Base-by-base conservation (phyloP, 805 yeast species). In the Ogataea paradorogensis region DNA sequence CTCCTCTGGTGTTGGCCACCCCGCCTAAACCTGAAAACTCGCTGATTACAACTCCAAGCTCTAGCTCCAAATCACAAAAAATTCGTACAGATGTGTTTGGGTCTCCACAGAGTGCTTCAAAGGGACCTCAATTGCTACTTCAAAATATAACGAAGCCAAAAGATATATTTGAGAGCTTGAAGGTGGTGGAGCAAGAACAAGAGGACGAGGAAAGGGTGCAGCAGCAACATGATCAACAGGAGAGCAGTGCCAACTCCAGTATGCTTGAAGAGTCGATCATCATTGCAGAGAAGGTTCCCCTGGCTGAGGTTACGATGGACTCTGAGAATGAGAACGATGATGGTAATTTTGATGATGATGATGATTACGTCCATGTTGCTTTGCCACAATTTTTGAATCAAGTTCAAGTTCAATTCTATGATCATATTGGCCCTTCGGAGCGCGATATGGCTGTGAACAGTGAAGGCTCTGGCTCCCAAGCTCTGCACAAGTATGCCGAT, bases 361-460 rank as follows among this genome's bases (percentile, higher is more conserved):
- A 58, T 26, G 52, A 51, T 21, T 58, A 59, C 31, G 43, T 52
- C 4, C 58, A 58, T 27, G 51, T 58, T 2, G 41, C 64, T 6
- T 43, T 60, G 7, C 50, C 53, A 7, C 45, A 49, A 4, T 61
- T 61, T 33, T 42, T 61, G 23, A 45, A 47, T 8, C 58, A 59
- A 27, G 61, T 59, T 2, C 55, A 55, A 27, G 62, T 60, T 13
- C 58, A 55, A 18, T 61, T 61, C 38, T 58, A 51, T 43, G 64
- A 59, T 33, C 45, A 47, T 22, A 52, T 60, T 18, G 61, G 60
- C 0, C 62, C 63, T 3, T 52, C 59, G 2, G 63, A 59, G 20
- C 44, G 53, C 18, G 62, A 56, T 23, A 37, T 55, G 15, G 30
- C 52, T 3, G 30, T 45, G 5, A 18, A 14, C 11, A 37, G 35